phyloP scores from a whole-genome alignment of 768 basidiomycete genomes.

The Termitomyces sp. region DNA sequence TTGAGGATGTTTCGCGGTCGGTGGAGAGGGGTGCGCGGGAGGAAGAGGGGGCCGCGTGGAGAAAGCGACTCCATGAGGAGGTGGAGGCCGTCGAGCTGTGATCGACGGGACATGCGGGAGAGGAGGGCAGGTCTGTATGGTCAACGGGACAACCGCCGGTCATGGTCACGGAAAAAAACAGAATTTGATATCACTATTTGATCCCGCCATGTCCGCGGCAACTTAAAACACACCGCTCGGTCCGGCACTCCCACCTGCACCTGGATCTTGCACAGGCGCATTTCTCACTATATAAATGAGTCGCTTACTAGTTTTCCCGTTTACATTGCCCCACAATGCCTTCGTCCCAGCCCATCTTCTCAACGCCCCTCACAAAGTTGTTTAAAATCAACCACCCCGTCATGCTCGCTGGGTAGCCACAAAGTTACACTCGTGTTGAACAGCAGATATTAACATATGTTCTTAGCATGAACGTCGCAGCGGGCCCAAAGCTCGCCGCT shows the following conservation, averaged over 20 bases:
- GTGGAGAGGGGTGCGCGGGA: conserved; percentile 48
- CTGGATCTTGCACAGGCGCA: background rate
- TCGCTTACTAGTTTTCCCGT: conserved; percentile 1
- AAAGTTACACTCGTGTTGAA: conserved; percentile 9
- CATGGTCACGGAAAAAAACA: conserved; percentile 22
- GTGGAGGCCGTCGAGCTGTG: conserved; percentile 25
- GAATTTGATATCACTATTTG: too few relatives aligned
- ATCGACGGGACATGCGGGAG: conserved; percentile 39
- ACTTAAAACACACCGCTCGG: conserved; percentile 1
- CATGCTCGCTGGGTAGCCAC: conserved; percentile 66
- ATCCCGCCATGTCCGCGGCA: conserved; percentile 11
- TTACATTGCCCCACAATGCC: conserved; percentile 47
- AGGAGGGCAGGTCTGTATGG: conserved; percentile 30
- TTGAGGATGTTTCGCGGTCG: conserved; percentile 83
- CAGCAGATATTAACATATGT: background rate
- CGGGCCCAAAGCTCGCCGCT: conserved; percentile 81
- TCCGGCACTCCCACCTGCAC: conserved; percentile 1
- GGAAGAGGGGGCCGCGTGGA: conserved; percentile 30
- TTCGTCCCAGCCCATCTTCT: conserved; percentile 61
- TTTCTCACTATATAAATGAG: conserved; percentile 6
- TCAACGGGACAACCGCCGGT: conserved; percentile 56
- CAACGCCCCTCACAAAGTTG: conserved; percentile 71
- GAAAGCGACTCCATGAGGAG: conserved; percentile 43
- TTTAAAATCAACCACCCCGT: conserved; percentile 83
- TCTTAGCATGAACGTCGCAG: conserved; percentile 80